phyloP scores from a whole-genome alignment of 352 stramenopile species.

The Globisporangium carolinianum region DNA sequence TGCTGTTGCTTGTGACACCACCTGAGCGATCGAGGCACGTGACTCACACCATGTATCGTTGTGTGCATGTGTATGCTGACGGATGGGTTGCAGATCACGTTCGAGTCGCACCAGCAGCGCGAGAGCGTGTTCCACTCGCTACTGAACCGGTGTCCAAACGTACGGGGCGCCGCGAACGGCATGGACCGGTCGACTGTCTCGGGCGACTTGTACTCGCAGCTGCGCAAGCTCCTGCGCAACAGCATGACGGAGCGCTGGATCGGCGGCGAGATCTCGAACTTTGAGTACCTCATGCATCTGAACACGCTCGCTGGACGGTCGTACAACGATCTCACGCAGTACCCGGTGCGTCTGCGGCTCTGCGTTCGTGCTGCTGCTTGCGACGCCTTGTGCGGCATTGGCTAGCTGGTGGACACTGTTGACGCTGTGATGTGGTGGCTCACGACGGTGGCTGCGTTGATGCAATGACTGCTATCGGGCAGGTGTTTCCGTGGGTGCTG shows the following conservation, averaged over 20 bases:
- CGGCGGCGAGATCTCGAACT: conserved; percentile 72
- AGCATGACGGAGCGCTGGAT: conserved; percentile 80
- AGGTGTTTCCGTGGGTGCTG: conserved; percentile 97
- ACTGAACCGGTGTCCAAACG: conserved; percentile 65
- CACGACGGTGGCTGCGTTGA: neutral
- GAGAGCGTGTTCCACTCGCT: conserved; percentile 70
- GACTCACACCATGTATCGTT: neutral
- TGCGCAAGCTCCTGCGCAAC: conserved; percentile 61
- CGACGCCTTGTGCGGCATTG: too few relatives aligned
- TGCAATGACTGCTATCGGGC: too few relatives aligned
- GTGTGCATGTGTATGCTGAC: neutral
- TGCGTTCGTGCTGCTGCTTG: too few relatives aligned
- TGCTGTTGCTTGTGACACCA: neutral
- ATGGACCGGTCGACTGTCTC: conserved; percentile 38
- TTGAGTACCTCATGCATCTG: conserved; percentile 96
- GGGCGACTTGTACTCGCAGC: conserved; percentile 58
- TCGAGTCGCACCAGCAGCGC: conserved; percentile 54
- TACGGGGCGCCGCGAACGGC: conserved; percentile 53
- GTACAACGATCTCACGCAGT: conserved; percentile 98
- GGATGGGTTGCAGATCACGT: conserved; percentile 35
- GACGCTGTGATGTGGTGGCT: neutral
- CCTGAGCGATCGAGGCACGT: neutral
- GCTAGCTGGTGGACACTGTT: neutral
- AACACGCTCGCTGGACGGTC: conserved; percentile 95
- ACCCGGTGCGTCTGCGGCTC: conserved; percentile 61